Evolutionary conservation across 2,329 filamentous ascomycete species (phyloP), one percentile per base, ranked within the genome.

Genomic region (Colletotrichum liriopes): DNA sequence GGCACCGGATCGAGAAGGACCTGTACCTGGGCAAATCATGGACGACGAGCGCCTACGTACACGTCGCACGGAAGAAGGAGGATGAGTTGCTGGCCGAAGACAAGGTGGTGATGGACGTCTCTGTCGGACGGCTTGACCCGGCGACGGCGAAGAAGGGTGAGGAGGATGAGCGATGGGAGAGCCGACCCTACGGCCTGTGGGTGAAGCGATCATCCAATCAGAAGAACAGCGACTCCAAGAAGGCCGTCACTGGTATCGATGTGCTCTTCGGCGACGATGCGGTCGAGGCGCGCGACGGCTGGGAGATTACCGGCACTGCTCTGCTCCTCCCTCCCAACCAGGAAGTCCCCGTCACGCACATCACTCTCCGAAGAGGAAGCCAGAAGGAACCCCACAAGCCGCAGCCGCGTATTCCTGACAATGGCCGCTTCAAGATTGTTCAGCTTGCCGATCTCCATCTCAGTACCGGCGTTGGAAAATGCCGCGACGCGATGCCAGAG

Each of bases 391-490:
- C 87, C 45, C 88, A 91, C 77, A 95, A 92, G 80, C 93, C 93
- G 0, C 85, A 90, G 49, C 93, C 93, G 14, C 90, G 93, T 71
- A 94, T 99, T 74, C 89, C 90, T 54, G 94, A 97, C 73, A 94
- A 96, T 79, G 96, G 96, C 39, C 94, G 93, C 77, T 98, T 98
- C 86, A 98, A 98, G 86, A 98, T 99, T 75, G 91, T 99, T 88
- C 96, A 99, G 83, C 87, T 97, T 67, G 93, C 95, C n/a, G 96
- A 99, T 84, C 84, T 98, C 73, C 96, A 99, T 82, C 84, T 99
- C 67, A 96, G 94, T 78, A 99, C 96, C 2, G 96, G 96, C 12
- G 87, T 95, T 6, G 96, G 96, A 12, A 83, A 84, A 55, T 99
- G 96, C 79, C 91, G 96, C 75, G 95, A 99, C 77, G 90, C 94